These are phyloP conservation scores for Nicotiana tabacum DNA, from an alignment of 257 asterid species.

Conservation along the genomic window DNA sequence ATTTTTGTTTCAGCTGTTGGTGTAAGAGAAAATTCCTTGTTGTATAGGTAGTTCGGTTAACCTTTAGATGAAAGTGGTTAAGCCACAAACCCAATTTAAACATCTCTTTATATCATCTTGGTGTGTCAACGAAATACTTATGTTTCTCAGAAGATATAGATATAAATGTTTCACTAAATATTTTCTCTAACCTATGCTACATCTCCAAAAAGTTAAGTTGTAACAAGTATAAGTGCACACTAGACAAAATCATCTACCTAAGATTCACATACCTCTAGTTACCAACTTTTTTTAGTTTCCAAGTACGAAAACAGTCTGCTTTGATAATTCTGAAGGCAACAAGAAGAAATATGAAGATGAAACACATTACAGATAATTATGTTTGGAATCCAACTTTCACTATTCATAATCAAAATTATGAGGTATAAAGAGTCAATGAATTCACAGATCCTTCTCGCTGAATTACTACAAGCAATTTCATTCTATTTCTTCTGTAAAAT, in stretches of 20 bases:
- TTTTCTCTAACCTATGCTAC: neutral
- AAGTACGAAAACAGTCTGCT: neutral
- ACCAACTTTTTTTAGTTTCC: neutral
- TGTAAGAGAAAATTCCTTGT: neutral
- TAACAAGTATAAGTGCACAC: neutral
- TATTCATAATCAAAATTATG: neutral
- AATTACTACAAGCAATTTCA: neutral
- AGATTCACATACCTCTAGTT: neutral
- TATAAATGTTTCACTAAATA: neutral
- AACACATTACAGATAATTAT: neutral
- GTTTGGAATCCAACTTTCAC: neutral
- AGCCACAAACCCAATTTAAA: neutral
- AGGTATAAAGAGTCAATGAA: neutral
- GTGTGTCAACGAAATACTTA: neutral
- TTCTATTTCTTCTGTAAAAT: neutral
- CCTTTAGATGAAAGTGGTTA: neutral
- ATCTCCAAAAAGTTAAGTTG: neutral
- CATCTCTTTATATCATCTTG: neutral
- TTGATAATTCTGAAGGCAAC: neutral
- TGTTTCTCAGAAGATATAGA: neutral
- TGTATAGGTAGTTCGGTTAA: neutral
- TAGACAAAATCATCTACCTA: neutral
- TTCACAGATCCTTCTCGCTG: neutral
- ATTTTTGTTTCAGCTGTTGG: neutral
- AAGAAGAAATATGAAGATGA: neutral